phyloP scores from a whole-genome alignment of 2,329 filamentous ascomycete genomes.

The Sarocladium oryzae region DNA sequence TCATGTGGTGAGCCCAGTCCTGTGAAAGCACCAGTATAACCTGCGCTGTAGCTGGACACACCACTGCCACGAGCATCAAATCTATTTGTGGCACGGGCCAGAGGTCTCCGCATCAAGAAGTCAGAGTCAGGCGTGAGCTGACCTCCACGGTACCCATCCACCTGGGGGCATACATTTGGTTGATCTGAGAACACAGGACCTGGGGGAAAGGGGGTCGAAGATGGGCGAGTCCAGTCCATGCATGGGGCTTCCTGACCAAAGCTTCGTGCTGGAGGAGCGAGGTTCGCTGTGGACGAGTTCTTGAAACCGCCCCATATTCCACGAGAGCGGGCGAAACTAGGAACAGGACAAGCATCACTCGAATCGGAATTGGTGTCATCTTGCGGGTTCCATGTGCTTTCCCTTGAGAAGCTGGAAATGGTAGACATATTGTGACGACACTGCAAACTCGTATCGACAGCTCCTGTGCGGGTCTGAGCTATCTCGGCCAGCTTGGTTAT shows the following conservation, averaged over 20 bases:
- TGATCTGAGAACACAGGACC: background rate
- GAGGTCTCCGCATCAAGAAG: constrained; percentile 34
- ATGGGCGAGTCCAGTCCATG: constrained; percentile 11
- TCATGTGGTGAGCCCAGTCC: constrained; percentile 28
- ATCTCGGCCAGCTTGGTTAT: constrained; percentile 69
- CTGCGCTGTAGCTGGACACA: background rate
- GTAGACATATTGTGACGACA: too few species aligned
- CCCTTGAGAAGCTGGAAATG: constrained; percentile 20
- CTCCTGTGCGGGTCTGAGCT: constrained; percentile 45
- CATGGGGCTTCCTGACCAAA: background rate
- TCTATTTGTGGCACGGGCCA: constrained; percentile 38
- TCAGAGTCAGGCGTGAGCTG: constrained; percentile 44
- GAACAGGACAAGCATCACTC: constrained; percentile 46
- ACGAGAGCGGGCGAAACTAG: constrained; percentile 46
- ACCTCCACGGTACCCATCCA: constrained; percentile 39
- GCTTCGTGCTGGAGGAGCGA: background rate
- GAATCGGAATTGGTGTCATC: constrained; percentile 53
- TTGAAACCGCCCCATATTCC: constrained; percentile 51
- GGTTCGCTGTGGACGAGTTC: constrained; percentile 23
- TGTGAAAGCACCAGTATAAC: background rate
- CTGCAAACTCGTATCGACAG: background rate
- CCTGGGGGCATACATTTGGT: constrained; percentile 22
- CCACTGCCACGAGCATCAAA: constrained; percentile 28
- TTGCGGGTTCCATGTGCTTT: constrained; percentile 43
- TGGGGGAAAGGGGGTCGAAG: constrained; percentile 14